Conservation (phyloP, 129 eudicot species). For the Sambucus nigra region DNA sequence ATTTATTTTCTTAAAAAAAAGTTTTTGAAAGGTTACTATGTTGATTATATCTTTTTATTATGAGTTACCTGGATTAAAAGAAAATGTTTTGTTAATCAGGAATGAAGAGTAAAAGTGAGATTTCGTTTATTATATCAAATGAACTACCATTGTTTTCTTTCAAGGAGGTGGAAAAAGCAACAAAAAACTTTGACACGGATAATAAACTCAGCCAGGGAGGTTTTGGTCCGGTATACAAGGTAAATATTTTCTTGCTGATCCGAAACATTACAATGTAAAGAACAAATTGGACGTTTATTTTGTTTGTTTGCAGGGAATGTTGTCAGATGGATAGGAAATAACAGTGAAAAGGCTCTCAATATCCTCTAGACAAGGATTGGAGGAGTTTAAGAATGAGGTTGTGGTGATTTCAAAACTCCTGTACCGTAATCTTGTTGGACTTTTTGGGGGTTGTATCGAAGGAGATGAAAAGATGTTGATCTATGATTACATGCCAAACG, state of each 20-base stretch:
- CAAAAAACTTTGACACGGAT: conserved; percentile 16
- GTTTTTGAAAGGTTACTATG: too few species aligned
- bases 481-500: conserved; percentile 32
- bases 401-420: conserved; percentile 37
- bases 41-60: too few species aligned
- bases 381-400: conserved; percentile 41
- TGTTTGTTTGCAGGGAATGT: conserved; percentile 19
- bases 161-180: conserved; percentile 21
- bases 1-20: too few species aligned
- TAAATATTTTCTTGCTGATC: background rate
- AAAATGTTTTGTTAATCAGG: background rate
- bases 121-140: conserved; percentile 1
- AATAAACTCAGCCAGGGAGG: conserved; percentile 37
- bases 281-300: background rate
- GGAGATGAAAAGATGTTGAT: conserved; percentile 28
- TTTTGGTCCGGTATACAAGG: conserved; percentile 38
- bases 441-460: conserved; percentile 33
- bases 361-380: conserved; percentile 35
- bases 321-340: conserved; percentile 24
- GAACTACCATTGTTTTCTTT: conserved; percentile 27
- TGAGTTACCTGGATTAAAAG: background rate
- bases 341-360: conserved; percentile 43
- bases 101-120: conserved; percentile 4
- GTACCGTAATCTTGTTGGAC: conserved; percentile 34
- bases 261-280: background rate